Evolutionary conservation across 1,284 basidiomycete species (phyloP).

Genomic region (Melampsora larici-populina): DNA sequence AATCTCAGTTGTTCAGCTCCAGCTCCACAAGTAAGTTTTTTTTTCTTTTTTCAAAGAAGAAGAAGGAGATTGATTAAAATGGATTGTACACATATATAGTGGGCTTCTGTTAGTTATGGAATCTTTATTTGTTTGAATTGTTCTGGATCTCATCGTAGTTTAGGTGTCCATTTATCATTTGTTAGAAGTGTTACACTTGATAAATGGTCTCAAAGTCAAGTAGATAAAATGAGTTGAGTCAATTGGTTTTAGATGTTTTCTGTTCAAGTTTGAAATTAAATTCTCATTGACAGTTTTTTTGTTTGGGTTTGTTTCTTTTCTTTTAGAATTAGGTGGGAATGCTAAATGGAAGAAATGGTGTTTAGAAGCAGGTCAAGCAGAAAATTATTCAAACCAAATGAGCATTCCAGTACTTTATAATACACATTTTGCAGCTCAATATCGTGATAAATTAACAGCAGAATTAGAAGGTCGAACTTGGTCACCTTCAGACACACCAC

Average conservation of each 20-base stretch:
- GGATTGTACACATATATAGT: constrained; percentile 62
- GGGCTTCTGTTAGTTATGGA: constrained; percentile 78
- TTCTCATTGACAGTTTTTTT: too few relatives aligned
- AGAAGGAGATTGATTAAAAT: not conserved
- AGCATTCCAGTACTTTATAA: constrained; percentile 31
- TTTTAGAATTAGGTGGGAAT: constrained; percentile 29
- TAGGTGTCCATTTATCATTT: constrained; percentile 79
- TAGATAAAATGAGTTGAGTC: constrained; percentile 24
- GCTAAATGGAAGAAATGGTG: constrained; percentile 40
- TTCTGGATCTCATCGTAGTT: constrained; percentile 80
- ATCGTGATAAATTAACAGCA: constrained; percentile 36
- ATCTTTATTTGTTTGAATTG: constrained; percentile 87
- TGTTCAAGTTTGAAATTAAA: too few relatives aligned
- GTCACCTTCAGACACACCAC: constrained; percentile 56
- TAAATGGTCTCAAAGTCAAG: constrained; percentile 36
- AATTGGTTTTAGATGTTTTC: too few relatives aligned
- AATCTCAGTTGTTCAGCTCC: constrained; percentile 25
- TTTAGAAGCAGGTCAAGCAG: constrained; percentile 11
- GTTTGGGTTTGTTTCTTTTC: too few relatives aligned
- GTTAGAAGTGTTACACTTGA: constrained; percentile 48
- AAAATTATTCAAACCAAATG: constrained; percentile 29
- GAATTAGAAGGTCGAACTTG: constrained; percentile 13
- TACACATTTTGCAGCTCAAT: constrained; percentile 42
- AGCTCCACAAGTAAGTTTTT: constrained; percentile 21
- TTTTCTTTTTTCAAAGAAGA: too few relatives aligned